These are phyloP conservation scores for Xylariaceae sp. DNA, from an alignment of 2,329 filamentous ascomycete species.

Conservation along the genomic window DNA sequence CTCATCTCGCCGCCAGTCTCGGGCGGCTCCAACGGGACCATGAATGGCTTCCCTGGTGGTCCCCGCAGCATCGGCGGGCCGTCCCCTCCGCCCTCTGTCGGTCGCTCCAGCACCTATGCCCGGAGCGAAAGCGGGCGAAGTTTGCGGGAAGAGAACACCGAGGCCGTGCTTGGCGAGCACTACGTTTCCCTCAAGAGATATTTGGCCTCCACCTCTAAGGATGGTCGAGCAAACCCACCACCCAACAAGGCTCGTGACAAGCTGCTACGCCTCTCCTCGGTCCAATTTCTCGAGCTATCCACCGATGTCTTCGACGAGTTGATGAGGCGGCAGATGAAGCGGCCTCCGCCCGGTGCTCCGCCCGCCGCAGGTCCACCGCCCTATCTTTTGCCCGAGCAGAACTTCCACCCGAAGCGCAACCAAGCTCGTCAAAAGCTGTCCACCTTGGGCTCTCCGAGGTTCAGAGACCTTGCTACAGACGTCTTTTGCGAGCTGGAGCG, in stretches of 20 bases:
- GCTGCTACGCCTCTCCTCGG: slow-evolving; percentile 76
- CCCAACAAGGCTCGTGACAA: slow-evolving; percentile 93
- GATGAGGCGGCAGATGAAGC: slow-evolving; percentile 69
- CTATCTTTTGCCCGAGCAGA: slow-evolving; percentile 75
- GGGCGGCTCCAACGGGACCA: slow-evolving; percentile 51
- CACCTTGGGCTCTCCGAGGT: slow-evolving; percentile 77
- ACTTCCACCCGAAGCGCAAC: slow-evolving; percentile 94
- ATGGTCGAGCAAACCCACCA: slow-evolving; percentile 66
- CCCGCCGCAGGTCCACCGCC: slow-evolving; percentile 51
- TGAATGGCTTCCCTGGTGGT: slow-evolving; percentile 52
- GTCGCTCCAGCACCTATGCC: slow-evolving; percentile 72
- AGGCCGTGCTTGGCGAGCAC: slow-evolving; percentile 65
- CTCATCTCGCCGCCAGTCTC: slow-evolving; percentile 65
- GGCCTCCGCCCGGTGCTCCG: slow-evolving; percentile 43
- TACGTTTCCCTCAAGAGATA: slow-evolving; percentile 73
- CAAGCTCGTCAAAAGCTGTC: slow-evolving; percentile 94
- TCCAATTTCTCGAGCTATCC: slow-evolving; percentile 95
- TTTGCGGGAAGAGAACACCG: slow-evolving; percentile 51
- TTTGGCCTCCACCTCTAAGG: slow-evolving; percentile 60
- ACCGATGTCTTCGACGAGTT: slow-evolving; percentile 97
- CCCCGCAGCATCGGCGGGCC: slow-evolving; percentile 55
- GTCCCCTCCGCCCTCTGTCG: slow-evolving; percentile 83
- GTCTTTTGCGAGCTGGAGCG: slow-evolving; percentile 93
- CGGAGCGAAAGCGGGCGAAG: slow-evolving; percentile 59
- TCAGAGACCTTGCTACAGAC: slow-evolving; percentile 87